phyloP scores from a whole-genome alignment of 2,329 filamentous ascomycete genomes.

The Penicillium psychrosexuale region DNA sequence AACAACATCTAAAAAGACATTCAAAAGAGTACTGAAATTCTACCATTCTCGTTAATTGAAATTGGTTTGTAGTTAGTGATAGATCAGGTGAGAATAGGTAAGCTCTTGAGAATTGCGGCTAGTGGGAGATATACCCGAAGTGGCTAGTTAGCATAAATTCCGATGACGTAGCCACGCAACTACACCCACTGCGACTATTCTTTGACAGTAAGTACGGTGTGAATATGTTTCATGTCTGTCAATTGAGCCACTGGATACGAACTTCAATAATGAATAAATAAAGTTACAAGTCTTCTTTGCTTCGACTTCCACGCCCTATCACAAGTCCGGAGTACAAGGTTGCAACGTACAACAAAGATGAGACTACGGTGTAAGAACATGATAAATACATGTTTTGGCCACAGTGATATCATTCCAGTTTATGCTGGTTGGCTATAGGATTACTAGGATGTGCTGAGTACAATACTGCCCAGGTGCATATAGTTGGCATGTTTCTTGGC shows the following conservation, averaged over 20 bases:
- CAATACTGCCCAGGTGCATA: neutral
- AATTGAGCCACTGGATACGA: neutral
- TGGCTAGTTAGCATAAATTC: neutral
- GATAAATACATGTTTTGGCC: neutral
- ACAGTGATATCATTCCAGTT: neutral
- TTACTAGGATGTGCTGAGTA: neutral
- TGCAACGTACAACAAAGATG: neutral
- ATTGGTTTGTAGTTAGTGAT: too few relatives aligned
- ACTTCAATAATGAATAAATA: neutral
- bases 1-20: too few relatives aligned
- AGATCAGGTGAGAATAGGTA: too few relatives aligned
- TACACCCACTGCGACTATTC: neutral
- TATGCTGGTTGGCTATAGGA: neutral
- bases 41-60: too few relatives aligned
- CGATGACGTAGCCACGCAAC: neutral
- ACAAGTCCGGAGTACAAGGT: neutral
- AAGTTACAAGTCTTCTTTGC: neutral
- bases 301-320: neutral
- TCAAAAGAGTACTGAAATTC: too few relatives aligned
- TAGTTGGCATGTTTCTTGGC: conserved; percentile 1
- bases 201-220: neutral
- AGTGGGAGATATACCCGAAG: too few relatives aligned
- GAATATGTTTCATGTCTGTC: neutral
- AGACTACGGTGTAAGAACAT: neutral
- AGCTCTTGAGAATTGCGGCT: too few relatives aligned